A percentile compares a stretch with the other conserved stretches of the same genome.
These are phyloP conservation scores for Trichoderma cornu-damae DNA, from an alignment of 2,329 filamentous ascomycete genomes.

Conservation along the genomic window DNA sequence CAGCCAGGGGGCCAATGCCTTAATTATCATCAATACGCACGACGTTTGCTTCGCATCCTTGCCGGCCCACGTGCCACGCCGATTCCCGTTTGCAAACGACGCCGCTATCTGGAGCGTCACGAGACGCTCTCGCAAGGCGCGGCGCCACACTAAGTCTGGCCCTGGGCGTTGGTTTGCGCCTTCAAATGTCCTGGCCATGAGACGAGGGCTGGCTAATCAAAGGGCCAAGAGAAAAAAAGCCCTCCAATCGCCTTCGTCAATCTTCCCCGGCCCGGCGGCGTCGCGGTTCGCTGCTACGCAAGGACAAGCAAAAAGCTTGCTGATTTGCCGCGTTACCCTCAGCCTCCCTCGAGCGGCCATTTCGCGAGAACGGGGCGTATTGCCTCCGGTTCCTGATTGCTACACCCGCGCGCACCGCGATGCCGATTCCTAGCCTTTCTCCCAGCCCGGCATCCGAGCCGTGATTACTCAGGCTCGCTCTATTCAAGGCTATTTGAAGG, in stretches of 20 bases:
- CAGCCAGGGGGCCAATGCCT: no score
- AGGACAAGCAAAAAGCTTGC: no score
- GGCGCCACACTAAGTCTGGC: neutral
- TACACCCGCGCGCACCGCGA: neutral
- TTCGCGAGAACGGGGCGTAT: neutral
- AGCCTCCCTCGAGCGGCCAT: neutral
- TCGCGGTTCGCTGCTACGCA: no score
- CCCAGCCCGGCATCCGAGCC: neutral
- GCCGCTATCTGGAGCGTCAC: conserved; percentile 10
- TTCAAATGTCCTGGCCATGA: neutral
- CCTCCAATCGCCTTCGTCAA: neutral
- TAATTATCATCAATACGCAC: neutral
- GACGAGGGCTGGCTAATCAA: neutral
- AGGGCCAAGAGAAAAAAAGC: neutral
- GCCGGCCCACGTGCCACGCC: conserved; percentile 21
- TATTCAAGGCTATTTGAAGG: neutral
- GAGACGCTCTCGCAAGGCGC: neutral
- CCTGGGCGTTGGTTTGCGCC: conserved; percentile 19
- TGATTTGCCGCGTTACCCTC: neutral
- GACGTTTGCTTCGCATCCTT: conserved; percentile 16
- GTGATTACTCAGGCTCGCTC: neutral
- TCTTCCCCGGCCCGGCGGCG: neutral
- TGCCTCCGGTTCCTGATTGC: neutral
- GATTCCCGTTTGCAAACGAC: conserved; percentile 16
- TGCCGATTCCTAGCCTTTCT: neutral